Base-by-base conservation (phyloP, 306 rosid species). In the Bauhinia variegata region DNA sequence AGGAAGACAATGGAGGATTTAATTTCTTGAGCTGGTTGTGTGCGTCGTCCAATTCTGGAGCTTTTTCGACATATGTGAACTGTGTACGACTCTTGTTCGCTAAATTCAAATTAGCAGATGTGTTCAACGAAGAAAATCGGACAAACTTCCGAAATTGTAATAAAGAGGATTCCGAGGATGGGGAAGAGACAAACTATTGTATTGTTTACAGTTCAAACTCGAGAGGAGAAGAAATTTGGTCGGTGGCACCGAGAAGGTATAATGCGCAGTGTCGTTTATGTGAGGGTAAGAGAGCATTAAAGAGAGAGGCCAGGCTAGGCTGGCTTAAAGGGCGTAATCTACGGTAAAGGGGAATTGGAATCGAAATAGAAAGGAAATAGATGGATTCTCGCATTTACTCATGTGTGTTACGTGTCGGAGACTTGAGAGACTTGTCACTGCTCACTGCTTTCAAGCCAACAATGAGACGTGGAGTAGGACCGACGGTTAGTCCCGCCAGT, bases 231-330 rank as follows among this genome's bases (percentile, higher is more conserved):
- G 58, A 4, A 0, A n/a, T 14, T 59, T 10, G 65, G 65, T 37
- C 37, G 4, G 48, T 37, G 4, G 48, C 13, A 15, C 48, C 7
- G 33, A 13, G 6, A 16, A 5, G 17, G 11, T 17, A 37, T 11
- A 42, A 63, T 51, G 64, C 61, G 72, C 73, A 28, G 5, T 47
- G 78, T 72, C 64, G 72, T 55, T 80, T 61, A 63, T 37, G 16
- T 2, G 30, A 18, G 38, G 37, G 12, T 23, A 23, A 23, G 28
- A 23, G 28, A 23, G 28, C 28, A 23, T 23, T 23, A 23, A 23
- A 23, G 28, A 23, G 28, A 23, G 2, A 23, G 28, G 28, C 28
- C 2, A 23, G 28, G 28, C 28, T 23, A 23, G 28, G 28, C 28
- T 23, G 28, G 28, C 28, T 23, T 23, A 23, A 23, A 23, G 5